phyloP scores from a whole-genome alignment of 257 asterid genomes.

The Misopates orontium region DNA sequence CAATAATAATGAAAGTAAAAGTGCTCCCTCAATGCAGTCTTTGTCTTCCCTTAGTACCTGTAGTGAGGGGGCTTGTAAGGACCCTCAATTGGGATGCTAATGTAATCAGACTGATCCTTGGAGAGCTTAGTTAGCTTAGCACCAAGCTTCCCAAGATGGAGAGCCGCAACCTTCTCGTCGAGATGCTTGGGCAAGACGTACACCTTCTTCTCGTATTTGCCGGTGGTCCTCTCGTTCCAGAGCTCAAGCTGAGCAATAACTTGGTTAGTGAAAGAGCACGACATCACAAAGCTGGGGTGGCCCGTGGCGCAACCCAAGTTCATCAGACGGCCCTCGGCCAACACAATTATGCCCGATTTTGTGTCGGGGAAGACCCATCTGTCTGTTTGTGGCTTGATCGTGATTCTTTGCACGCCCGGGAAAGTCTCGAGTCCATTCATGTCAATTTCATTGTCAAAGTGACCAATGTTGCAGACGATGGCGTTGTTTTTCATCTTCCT shows the following conservation, averaged over 20 bases:
- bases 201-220: conserved; percentile 15
- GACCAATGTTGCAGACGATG: conserved; percentile 20
- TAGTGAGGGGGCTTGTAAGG: conserved; percentile 1
- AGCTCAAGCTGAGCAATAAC: conserved; percentile 19
- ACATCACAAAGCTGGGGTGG: conserved; percentile 19
- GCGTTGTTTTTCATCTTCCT: conserved; percentile 17
- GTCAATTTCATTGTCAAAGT: conserved; percentile 17
- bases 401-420: conserved; percentile 15
- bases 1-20: background rate
- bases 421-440: conserved; percentile 17
- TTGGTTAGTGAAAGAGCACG: conserved; percentile 20
- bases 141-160: background rate
- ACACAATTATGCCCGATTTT: conserved; percentile 10
- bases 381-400: conserved; percentile 19
- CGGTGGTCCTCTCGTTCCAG: conserved; percentile 13
- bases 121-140: background rate
- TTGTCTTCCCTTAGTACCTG: background rate
- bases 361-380: conserved; percentile 19
- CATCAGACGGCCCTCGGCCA: conserved; percentile 10
- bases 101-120: background rate
- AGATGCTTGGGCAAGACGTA: background rate
- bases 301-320: conserved; percentile 19
- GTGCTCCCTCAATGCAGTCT: background rate
- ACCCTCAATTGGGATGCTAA: background rate
- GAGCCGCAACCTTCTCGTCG: background rate